These are phyloP conservation scores for Teratosphaeria destructans DNA, from an alignment of 2,329 filamentous ascomycete species.

Conservation along the genomic window DNA sequence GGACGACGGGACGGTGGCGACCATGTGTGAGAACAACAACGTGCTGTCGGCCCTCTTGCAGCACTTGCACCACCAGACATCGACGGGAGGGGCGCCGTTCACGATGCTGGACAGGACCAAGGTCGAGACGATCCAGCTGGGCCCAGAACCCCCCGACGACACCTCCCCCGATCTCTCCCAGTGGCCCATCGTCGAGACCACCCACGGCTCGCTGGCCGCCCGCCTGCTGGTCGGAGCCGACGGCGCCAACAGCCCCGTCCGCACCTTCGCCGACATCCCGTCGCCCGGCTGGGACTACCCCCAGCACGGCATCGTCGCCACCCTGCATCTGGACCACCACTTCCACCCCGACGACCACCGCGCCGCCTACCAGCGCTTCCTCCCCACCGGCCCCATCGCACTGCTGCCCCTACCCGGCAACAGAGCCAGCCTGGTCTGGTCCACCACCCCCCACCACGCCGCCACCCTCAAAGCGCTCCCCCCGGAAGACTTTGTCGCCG, in stretches of 20 bases:
- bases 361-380: constrained; percentile 88
- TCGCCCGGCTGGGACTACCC: constrained; percentile 89
- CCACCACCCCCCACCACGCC: constrained; percentile 73
- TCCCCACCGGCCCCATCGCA: constrained; percentile 84
- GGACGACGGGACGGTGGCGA: constrained; percentile 54
- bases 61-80: constrained; percentile 8
- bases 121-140: constrained; percentile 70
- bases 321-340: constrained; percentile 51
- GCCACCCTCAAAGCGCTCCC: constrained; percentile 67
- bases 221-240: constrained; percentile 86
- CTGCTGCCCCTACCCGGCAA: constrained; percentile 81
- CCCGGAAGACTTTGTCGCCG: constrained; percentile 63
- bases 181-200: constrained; percentile 74
- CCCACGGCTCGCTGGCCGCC: constrained; percentile 50
- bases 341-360: constrained; percentile 34
- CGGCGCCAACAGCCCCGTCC: constrained; percentile 87
- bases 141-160: constrained; percentile 40
- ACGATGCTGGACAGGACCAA: constrained; percentile 65
- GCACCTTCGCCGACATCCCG: constrained; percentile 76
- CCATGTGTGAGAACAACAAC: constrained; percentile 94
- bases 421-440: constrained; percentile 84
- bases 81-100: constrained; percentile 44
- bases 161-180: constrained; percentile 61
- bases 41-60: constrained; percentile 64
- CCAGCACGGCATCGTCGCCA: constrained; percentile 83